Conservation (phyloP, 2,329 filamentous ascomycete species). For the Fusarium penzigii region DNA sequence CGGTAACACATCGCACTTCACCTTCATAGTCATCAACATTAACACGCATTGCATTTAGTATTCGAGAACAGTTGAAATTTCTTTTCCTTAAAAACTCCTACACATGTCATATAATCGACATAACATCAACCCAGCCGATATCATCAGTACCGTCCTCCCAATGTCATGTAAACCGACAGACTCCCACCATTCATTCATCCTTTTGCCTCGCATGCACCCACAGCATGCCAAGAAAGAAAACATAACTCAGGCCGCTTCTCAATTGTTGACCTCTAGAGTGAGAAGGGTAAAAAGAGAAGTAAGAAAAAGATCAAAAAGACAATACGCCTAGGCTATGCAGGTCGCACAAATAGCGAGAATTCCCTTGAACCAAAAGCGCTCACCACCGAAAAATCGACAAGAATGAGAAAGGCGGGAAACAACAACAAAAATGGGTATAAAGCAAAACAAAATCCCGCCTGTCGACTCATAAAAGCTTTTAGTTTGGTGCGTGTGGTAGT, state of each 20-base stretch:
- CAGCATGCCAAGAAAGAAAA: background rate
- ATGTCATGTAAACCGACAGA: background rate
- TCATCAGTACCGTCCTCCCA: background rate
- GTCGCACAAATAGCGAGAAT: conserved; percentile 14
- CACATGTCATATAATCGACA: background rate
- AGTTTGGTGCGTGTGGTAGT: conserved; percentile 1
- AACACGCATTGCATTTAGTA: no score
- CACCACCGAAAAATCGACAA: conserved; percentile 4
- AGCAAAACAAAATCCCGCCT: conserved; percentile 22
- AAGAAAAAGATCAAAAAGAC: conserved; percentile 14
- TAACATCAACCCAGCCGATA: background rate
- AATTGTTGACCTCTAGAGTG: conserved; percentile 19
- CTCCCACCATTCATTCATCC: background rate
- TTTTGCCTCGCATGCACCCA: background rate
- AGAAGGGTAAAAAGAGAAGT: conserved; percentile 1
- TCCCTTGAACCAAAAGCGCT: conserved; percentile 6
- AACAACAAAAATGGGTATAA: conserved; percentile 23
- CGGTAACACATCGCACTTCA: no score
- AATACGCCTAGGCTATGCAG: conserved; percentile 31
- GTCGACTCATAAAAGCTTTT: conserved; percentile 1
- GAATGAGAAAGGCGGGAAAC: conserved; percentile 1
- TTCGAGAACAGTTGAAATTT: no score
- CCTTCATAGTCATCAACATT: no score
- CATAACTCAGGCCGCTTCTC: background rate
- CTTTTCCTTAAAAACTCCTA: background rate